Base-by-base conservation (phyloP, 1,139 yeast genomes). In the Nadsonia commutata region DNA sequence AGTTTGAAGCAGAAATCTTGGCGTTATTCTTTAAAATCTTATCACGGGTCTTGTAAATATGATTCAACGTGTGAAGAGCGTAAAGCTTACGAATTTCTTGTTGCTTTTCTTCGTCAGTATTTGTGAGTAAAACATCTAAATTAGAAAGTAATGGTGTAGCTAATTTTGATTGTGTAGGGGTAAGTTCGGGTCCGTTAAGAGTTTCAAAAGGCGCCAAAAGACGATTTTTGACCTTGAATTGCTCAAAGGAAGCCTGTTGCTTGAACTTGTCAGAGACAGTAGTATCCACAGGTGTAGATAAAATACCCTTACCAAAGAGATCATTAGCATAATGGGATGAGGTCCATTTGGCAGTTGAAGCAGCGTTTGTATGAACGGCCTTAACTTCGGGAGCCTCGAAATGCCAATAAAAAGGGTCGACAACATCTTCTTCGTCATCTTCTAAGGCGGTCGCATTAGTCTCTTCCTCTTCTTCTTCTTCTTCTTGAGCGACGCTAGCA, bases 21-120 rank as follows among this genome's bases (percentile, higher is more conserved):
- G 72, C 71, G 51, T 80, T 83, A 60, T 90, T 80, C 57, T 81
- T 82, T 51, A 88, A 56, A 19, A 88, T 73, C 22, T 79, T 66
- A 58, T 86, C 95, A 57, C 96, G 72, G 0, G 97, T 84, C 61
- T 86, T 86, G 63, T 70, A 76, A 23, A 90, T 65, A 58, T 90
- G 98, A 55, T 90, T 90, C 46, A 86, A 60, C 2, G 76, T 72
- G 63, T 90, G 98, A 48, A 83, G 56, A 0, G 72, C 61, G 57
- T 83, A 84, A 21, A 84, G 61, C 46, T 74, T 74, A 52, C 79
- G 76, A 53, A 86, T 74, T 39, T 71, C 70, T 1, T 58, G 51
- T 42, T 66, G 70, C 16, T 69, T 63, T 1, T 58, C 57, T 46
- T 63, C 59, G 0, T 67, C 63, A 38, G 73, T 68, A 51, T 75